Conservation (phyloP, 108 stramenopile species). For the Cyclotella baltica region DNA sequence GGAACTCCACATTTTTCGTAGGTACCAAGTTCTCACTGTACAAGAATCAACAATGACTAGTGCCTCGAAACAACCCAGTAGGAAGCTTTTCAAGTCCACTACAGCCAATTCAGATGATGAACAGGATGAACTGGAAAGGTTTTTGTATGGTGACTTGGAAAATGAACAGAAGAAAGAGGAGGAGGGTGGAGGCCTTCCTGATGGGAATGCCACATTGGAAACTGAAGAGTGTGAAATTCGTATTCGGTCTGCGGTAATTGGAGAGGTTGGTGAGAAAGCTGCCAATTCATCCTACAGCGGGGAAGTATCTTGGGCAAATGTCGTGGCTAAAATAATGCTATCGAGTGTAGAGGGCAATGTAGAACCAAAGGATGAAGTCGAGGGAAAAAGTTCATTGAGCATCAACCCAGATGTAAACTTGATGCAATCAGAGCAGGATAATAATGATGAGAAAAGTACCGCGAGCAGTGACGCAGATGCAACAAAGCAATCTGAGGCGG, state of each 20-base stretch:
- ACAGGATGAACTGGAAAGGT: conserved; percentile 37
- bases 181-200: conserved; percentile 1
- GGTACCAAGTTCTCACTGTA: conserved; percentile 43
- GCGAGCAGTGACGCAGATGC: neutral
- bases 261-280: conserved; percentile 4
- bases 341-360: conserved; percentile 6
- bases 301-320: neutral
- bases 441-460: neutral
- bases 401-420: too few relatives aligned
- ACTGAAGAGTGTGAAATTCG: conserved; percentile 43
- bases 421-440: too few relatives aligned
- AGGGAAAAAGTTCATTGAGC: neutral
- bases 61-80: conserved; percentile 4
- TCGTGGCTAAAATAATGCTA: neutral
- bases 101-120: conserved; percentile 18
- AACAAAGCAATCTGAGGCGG: too few relatives aligned
- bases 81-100: conserved; percentile 28
- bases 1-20: conserved; percentile 40
- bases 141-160: conserved; percentile 47
- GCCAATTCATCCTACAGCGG: neutral
- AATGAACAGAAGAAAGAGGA: conserved; percentile 27
- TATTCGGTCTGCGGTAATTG: conserved; percentile 31
- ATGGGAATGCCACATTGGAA: conserved; percentile 3
- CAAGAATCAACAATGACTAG: conserved; percentile 28
- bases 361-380: too few relatives aligned